These are phyloP conservation scores for Pyricularia sp. DNA, from an alignment of 2,329 filamentous ascomycete species.

Conservation along the genomic window DNA sequence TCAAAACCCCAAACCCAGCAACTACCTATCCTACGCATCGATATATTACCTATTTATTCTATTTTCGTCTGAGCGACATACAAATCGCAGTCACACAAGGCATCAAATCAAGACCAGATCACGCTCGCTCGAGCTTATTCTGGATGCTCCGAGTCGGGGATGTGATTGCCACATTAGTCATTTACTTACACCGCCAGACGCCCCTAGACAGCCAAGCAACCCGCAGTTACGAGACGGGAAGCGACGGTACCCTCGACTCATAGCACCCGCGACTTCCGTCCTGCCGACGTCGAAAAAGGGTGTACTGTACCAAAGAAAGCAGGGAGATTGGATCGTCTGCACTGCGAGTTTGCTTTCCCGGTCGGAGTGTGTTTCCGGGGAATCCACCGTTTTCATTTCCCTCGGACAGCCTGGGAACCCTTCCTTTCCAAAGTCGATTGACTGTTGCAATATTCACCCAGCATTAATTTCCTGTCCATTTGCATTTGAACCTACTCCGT, in stretches of 20 bases:
- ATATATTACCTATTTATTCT: background rate
- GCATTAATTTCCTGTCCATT: background rate
- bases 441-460: background rate
- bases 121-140: background rate
- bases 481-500: background rate
- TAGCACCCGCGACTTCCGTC: background rate
- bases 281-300: background rate
- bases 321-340: background rate
- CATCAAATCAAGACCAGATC: background rate
- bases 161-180: conserved; percentile 4
- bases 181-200: conserved; percentile 3
- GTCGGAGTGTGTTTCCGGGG: background rate
- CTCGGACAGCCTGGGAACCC: background rate
- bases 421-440: background rate
- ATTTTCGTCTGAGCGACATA: background rate
- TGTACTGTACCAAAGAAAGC: background rate
- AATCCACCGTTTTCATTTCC: background rate
- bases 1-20: background rate
- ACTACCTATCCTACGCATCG: background rate
- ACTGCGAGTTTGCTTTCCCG: background rate
- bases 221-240: conserved; percentile 2
- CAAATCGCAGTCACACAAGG: background rate
- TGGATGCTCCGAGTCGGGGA: background rate
- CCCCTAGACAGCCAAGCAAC: background rate
- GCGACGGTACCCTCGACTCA: background rate